These are phyloP conservation scores for Starmerella apis DNA, from an alignment of 805 yeast species.

Conservation along the genomic window DNA sequence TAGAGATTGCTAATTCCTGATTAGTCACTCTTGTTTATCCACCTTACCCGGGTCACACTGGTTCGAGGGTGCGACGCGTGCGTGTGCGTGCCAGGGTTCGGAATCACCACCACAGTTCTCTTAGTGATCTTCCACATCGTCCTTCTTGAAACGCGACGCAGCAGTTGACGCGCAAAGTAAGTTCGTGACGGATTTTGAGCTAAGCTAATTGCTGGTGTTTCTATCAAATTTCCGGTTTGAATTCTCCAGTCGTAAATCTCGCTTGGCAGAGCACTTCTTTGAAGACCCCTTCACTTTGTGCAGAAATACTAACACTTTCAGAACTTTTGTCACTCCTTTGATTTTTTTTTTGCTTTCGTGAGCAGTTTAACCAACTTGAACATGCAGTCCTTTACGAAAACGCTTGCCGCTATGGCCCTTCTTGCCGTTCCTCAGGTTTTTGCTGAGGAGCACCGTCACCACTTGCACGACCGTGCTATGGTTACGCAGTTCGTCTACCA, in stretches of 20 bases:
- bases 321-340: slow-evolving; percentile 26
- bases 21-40: background rate
- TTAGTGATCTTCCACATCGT: background rate
- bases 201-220: too few species aligned
- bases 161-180: slow-evolving; percentile 1
- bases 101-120: background rate
- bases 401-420: slow-evolving; percentile 22
- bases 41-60: background rate
- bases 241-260: background rate
- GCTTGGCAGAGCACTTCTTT: background rate
- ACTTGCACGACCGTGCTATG: slow-evolving; percentile 44
- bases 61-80: background rate
- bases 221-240: too few species aligned
- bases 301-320: slow-evolving; percentile 19
- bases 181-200: background rate
- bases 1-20: background rate
- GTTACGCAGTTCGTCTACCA: slow-evolving; percentile 40
- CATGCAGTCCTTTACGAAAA: slow-evolving; percentile 12
- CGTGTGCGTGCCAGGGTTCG: slow-evolving; percentile 8
- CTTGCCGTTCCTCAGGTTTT: slow-evolving; percentile 31
- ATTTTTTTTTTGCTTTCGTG: slow-evolving; percentile 13
- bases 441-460: slow-evolving; percentile 42
- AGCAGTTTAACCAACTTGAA: background rate
- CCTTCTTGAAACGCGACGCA: background rate
- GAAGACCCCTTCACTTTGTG: background rate